Evolutionary conservation across 177 flowering plant species (phyloP).

Genomic region (Vitis hybrid): DNA sequence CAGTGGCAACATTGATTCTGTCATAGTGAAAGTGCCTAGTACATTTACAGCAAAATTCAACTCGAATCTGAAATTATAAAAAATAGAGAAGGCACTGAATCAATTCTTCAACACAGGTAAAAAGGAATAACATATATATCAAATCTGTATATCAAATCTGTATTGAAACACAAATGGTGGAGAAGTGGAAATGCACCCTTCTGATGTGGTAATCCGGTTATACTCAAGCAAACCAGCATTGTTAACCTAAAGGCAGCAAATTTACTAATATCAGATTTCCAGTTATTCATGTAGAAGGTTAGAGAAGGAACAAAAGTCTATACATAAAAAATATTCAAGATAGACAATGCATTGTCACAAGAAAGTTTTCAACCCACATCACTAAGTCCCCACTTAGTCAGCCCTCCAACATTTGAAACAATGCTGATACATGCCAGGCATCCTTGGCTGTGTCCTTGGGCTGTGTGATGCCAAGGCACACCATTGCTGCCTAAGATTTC

Average conservation of each 20-base stretch:
- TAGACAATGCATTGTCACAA: no score
- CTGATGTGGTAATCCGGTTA: constrained; percentile 58
- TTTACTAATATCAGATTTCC: constrained; percentile 6
- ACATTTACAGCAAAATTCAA: constrained; percentile 90
- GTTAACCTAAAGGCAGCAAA: constrained; percentile 62
- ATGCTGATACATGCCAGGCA: neutral
- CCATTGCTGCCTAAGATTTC: no score
- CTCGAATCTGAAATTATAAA: constrained; percentile 58
- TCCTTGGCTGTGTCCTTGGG: no score
- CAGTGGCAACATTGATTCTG: constrained; percentile 79
- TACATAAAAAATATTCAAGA: no score
- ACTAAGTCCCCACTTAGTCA: no score
- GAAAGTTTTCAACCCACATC: no score
- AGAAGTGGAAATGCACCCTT: constrained; percentile 58
- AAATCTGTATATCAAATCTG: constrained; percentile 1
- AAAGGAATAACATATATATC: neutral
- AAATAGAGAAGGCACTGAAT: constrained; percentile 4
- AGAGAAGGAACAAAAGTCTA: neutral
- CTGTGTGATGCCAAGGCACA: no score
- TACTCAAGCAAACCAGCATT: constrained; percentile 92
- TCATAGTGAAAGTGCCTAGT: constrained; percentile 72
- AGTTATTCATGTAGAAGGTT: neutral
- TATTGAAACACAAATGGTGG: neutral
- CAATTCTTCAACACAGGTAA: constrained; percentile 6
- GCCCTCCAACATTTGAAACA: neutral